phyloP scores from a whole-genome alignment of 495 filamentous ascomycete species.

The Aspergillus steynii region DNA sequence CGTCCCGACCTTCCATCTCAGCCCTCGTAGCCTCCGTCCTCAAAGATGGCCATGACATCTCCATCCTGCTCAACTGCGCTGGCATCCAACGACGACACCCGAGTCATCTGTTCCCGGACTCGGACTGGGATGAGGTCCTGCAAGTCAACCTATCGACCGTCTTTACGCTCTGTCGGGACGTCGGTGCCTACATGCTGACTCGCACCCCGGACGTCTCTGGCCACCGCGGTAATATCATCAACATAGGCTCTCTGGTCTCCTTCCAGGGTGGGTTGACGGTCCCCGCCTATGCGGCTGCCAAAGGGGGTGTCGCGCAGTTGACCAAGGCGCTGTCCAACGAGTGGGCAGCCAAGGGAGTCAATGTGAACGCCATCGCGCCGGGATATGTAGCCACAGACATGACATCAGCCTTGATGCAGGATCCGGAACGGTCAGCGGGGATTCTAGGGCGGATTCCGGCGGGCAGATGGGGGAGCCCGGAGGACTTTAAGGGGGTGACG shows the following conservation, averaged over 20 bases:
- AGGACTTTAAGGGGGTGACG: slow-evolving; percentile 41
- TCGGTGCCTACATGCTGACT: slow-evolving; percentile 75
- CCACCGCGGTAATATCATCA: slow-evolving; percentile 71
- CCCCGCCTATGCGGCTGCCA: slow-evolving; percentile 79
- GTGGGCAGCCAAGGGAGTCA: slow-evolving; percentile 72
- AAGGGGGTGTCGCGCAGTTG: slow-evolving; percentile 77
- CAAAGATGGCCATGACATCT: slow-evolving; percentile 58
- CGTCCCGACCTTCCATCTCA: slow-evolving; percentile 55
- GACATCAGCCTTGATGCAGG: slow-evolving; percentile 73
- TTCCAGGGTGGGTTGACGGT: slow-evolving; percentile 86
- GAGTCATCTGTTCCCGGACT: slow-evolving; percentile 66
- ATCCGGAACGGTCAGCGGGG: slow-evolving; percentile 60
- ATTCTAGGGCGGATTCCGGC: slow-evolving; percentile 78
- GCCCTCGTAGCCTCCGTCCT: slow-evolving; percentile 60
- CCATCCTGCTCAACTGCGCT: slow-evolving; percentile 80
- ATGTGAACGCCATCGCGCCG: slow-evolving; percentile 71
- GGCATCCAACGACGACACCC: slow-evolving; percentile 81
- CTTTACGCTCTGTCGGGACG: slow-evolving; percentile 75
- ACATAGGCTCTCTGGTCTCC: slow-evolving; percentile 73
- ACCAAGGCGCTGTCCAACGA: slow-evolving; percentile 83
- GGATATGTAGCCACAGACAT: slow-evolving; percentile 84
- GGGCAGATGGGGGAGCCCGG: slow-evolving; percentile 59
- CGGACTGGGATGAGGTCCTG: slow-evolving; percentile 78
- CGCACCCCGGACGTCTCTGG: slow-evolving; percentile 44
- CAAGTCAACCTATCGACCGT: slow-evolving; percentile 77